A percentile compares a stretch with the other conserved stretches of the same genome.
These are phyloP conservation scores for Scedosporium minutisporum DNA, from an alignment of 2,329 filamentous ascomycete genomes.

Conservation along the genomic window DNA sequence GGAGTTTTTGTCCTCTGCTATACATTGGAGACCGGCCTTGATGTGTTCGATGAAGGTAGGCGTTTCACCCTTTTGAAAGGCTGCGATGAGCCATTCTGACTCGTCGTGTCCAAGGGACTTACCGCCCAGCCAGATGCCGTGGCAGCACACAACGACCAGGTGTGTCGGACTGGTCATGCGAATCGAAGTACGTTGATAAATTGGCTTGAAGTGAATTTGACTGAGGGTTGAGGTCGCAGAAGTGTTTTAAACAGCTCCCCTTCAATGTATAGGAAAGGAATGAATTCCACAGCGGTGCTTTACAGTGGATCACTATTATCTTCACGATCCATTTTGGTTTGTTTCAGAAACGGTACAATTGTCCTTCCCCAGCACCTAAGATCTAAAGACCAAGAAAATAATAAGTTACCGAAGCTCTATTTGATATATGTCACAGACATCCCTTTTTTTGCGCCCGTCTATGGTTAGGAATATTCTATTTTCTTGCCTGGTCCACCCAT, in stretches of 20 bases:
- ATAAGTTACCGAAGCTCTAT: not conserved
- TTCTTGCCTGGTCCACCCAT: not conserved
- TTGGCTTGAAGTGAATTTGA: not conserved
- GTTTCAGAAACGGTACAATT: not conserved
- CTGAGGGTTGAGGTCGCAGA: not conserved
- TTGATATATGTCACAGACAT: not conserved
- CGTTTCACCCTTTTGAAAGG: conserved; percentile 70
- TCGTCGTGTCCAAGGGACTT: conserved; percentile 42
- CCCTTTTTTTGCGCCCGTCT: not conserved
- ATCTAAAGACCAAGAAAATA: not conserved
- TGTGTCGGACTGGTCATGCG: conserved; percentile 28
- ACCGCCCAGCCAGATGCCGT: conserved; percentile 65
- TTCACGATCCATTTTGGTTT: not conserved
- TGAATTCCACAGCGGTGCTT: not conserved
- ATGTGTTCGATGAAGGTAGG: conserved; percentile 72
- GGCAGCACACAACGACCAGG: conserved; percentile 74
- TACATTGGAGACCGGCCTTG: conserved; percentile 47
- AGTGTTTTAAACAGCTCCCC: no score
- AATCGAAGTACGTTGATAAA: not conserved
- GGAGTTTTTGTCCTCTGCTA: conserved; percentile 34
- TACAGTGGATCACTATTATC: not conserved
- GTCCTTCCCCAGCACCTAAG: not conserved
- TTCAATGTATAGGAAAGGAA: not conserved
- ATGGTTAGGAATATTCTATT: not conserved
- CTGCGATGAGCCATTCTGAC: conserved; percentile 61